Conservation (phyloP, 2,329 filamentous ascomycete genomes). For the Botryotinia globosa region DNA sequence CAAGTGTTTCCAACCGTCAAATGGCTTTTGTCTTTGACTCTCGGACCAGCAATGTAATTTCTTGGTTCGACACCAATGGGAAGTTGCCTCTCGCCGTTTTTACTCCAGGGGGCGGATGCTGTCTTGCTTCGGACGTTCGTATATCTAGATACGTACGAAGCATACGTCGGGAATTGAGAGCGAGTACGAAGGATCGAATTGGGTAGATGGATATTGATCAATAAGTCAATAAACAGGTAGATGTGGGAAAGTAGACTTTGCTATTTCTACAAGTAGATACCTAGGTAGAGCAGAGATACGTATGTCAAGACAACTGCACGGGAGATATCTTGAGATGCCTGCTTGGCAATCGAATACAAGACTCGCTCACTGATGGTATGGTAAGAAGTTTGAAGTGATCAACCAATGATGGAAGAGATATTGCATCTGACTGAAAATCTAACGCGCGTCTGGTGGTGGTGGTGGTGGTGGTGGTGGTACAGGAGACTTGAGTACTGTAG, state of each 20-base stretch:
- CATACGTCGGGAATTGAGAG: too few relatives aligned
- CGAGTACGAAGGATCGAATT: neutral
- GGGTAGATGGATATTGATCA: neutral
- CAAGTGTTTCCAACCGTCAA: conserved; percentile 16
- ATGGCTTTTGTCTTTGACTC: neutral
- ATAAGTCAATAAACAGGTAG: neutral
- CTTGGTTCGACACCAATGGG: conserved; percentile 1
- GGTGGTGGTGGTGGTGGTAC: neutral
- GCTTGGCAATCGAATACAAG: neutral
- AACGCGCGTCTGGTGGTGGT: conserved; percentile 15
- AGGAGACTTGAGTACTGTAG: neutral
- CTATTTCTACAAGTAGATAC: too few relatives aligned
- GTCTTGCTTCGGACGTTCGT: neutral
- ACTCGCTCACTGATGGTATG: neutral
- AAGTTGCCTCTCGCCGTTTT: conserved; percentile 9
- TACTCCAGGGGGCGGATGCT: conserved; percentile 3
- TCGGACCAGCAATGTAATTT: neutral
- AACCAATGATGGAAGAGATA: neutral
- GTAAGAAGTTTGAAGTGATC: neutral
- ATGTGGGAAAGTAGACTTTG: too few relatives aligned
- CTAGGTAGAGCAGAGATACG: conserved; percentile 1
- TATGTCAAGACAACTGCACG: neutral
- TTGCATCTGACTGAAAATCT: neutral
- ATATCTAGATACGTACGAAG: neutral
- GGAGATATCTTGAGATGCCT: conserved; percentile 1